Evolutionary conservation across 192 early-diverging fungal genomes (phyloP).

Genomic region (Podila verticillata): DNA sequence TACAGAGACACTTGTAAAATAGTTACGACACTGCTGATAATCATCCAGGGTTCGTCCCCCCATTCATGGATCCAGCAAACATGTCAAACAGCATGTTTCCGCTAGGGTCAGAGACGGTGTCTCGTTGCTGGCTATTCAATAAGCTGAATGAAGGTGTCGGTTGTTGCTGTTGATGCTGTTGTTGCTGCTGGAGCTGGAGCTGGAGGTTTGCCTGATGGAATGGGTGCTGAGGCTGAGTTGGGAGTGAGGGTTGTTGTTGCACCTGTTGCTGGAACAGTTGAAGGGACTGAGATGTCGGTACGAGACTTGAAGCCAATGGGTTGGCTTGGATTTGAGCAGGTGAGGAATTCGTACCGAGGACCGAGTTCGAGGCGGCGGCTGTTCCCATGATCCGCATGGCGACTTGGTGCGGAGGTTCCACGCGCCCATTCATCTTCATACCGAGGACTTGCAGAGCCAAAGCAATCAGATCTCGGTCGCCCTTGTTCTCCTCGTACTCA

Average conservation of each 20-base stretch:
- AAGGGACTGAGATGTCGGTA: background rate
- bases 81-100: too few species aligned
- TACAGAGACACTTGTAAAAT: too few species aligned
- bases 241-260: constrained; percentile 11
- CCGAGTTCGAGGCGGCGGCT: constrained; percentile 11
- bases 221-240: background rate
- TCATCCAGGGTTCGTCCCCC: too few species aligned
- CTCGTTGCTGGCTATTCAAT: too few species aligned
- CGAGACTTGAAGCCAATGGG: background rate
- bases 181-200: background rate
- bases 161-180: background rate
- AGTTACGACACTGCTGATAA: too few species aligned
- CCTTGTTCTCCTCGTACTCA: constrained; percentile 65
- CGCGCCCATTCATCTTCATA: constrained; percentile 68
- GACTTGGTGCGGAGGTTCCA: constrained; percentile 67
- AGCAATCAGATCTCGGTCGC: constrained; percentile 78
- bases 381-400: constrained; percentile 64
- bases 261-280: constrained; percentile 22
- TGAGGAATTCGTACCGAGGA: background rate
- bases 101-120: too few species aligned
- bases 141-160: too few species aligned
- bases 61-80: too few species aligned
- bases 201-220: background rate
- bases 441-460: constrained; percentile 82
- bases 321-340: background rate